Evolutionary conservation across 495 filamentous ascomycete species (phyloP), one percentile per base, ranked within the genome.

Genomic region (Aspergillus cristatus): DNA sequence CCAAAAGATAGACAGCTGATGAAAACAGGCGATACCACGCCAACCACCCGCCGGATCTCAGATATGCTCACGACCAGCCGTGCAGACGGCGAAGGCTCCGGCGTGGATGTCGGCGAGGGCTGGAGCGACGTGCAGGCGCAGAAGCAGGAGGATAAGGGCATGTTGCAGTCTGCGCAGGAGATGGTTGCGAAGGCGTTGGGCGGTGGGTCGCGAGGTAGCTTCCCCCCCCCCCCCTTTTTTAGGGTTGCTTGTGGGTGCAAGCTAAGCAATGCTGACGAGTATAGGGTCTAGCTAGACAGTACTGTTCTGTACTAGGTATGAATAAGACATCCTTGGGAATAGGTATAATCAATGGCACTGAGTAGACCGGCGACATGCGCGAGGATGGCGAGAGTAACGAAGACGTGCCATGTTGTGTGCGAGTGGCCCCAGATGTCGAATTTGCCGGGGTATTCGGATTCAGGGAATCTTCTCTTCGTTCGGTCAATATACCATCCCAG

Each of bases 141-240:
- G 8, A 16, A 35, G 20, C 11, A 41, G 17, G 34, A 29, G 34
- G 28, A 28, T 7, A 47, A 47, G 38, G 37, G 45, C 8, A 20
- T 50, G n/a, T 14, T 51, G 38, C 40, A 45, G 20, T 39, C 38
- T 13, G 50, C 48, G 24, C 47, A 51, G 29, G 53, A 57, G 28
- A 41, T 38, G 10, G 54, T 54, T 7, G 48, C 49, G 1, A 54
- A 57, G 43, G 55, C 53, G 11, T 36, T 59, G 13, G 55, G 53
- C 1, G 52, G 55, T 14, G 45, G 50, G 8, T 52, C 51, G n/a
- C 44, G 43, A 18, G 53, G 53, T 51, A 28, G n/a, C 11, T 30
- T 30, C n/a, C n/a, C 28, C 28, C 4, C n/a, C 4, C 20, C 4
- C 8, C 8, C 20, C 20, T 24, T 24, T 24, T 8, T 8, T 24